Base-by-base conservation (phyloP, 768 basidiomycete genomes). In the Trametes punicea region DNA sequence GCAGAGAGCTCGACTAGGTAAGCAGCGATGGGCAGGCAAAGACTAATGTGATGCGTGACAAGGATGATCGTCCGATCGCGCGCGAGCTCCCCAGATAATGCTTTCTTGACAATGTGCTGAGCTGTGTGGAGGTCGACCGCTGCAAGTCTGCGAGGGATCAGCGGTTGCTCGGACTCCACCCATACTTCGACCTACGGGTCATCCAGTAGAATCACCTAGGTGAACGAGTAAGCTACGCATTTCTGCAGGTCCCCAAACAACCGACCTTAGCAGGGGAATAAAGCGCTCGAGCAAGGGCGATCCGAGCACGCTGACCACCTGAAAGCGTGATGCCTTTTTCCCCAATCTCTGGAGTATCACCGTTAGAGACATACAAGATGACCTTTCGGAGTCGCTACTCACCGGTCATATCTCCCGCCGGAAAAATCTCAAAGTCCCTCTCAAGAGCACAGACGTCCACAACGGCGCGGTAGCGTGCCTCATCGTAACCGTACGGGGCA, bases 41-140 rank as follows among this genome's bases (percentile, higher is more conserved):
- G 76, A 30, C 75, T 78, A 54, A 90, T 81, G 64, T 92, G 88
- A 66, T 95, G 92, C 0, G 91, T 93, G 49, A 93, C 89, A 16
- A 95, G 77, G 55, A 93, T 78, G 60, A 93, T 79, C 0, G 91
- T 93, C 15, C 91, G 76, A 47, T 75, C 79, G 15, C 71, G 70
- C 57, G 85, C 80, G 15, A 93, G 74, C 1, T 76, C 69, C 7
- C 91, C 85, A 8, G 73, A 73, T 15, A 93, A 71, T 59, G 88
- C 90, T 31, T 81, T 72, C 13, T 74, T 70, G 52, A 88, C 82
- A 18, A 95, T 69, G 62, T 87, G 84, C 40, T 80, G 78, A 6
- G 88, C 86, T 0, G 88, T 89, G 61, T 90, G 87, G 79, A 87
- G 87, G 65, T 88, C 87, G 2, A 88, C 86, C 0, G 86, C 85